Base-by-base conservation (phyloP, 805 yeast species). In the Candida silvatica region DNA sequence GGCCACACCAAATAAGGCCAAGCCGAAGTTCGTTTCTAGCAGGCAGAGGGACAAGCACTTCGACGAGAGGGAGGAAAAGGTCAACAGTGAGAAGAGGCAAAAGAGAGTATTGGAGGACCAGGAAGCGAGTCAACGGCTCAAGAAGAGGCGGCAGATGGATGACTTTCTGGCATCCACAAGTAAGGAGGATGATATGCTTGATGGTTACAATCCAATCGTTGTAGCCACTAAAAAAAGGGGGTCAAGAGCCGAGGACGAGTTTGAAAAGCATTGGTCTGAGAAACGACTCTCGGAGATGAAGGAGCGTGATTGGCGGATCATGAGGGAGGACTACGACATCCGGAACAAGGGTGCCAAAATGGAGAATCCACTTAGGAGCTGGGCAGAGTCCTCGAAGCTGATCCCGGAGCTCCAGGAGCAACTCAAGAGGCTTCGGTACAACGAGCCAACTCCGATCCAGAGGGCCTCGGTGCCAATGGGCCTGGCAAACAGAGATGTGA, bases 381-480 rank as follows among this genome's bases (percentile, higher is more conserved):
- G 97, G 97, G 35, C 57, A 1, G 96, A 87, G 44, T 62, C 77
- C 4, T 74, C 80, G 0, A 20, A 28, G 3, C 14, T 11, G 9
- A 19, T 41, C n/a, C 47, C 46, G 2, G 47, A 51, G 4, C 41
- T 77, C 4, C 35, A 67, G 3, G 52, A 61, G 2, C 52, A 64
- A 5, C 37, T 79, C 2, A 43, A 47, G 0, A 29, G 51, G 0
- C 49, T 59, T 5, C 67, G 71, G 0, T 87, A 73, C 48, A 41
- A 45, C 1, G 73, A 71, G 6, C 97, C 97, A 3, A 83, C 97
- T 0, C 92, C 97, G 0, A 81, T 92, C 39, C 98, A 90, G 54
- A 61, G 96, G 42, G 92, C 94, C 0, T 70, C 96, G 0, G 74
- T 90, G 4, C 96, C 97, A 0, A 60, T 79, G 18, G 78, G 80